Evolutionary conservation across 441 rosid species (phyloP).

Genomic region (Pelargonium citronellum): DNA sequence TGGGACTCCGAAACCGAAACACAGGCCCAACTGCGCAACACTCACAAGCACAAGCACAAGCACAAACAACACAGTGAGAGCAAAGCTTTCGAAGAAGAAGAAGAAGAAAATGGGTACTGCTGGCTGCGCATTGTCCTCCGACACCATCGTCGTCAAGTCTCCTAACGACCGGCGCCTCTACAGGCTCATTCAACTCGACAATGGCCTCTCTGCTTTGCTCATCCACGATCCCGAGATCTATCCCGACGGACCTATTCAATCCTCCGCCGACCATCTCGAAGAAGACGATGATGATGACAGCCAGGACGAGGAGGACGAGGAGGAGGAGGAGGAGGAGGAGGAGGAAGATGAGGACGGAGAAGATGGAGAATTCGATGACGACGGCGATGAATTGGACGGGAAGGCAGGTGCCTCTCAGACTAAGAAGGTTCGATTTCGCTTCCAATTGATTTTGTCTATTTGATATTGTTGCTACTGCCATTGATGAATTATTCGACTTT

Average conservation of each 20-base stretch:
- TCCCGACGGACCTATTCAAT: slow-evolving; percentile 29
- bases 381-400: slow-evolving; percentile 17
- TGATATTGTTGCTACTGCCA: neutral
- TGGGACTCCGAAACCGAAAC: too few species aligned
- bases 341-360: slow-evolving; percentile 31
- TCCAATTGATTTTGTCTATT: too few species aligned
- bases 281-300: slow-evolving; percentile 27
- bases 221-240: slow-evolving; percentile 93
- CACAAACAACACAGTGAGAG: too few species aligned
- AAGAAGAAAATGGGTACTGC: slow-evolving; percentile 29
- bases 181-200: slow-evolving; percentile 59
- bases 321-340: neutral
- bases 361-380: slow-evolving; percentile 24
- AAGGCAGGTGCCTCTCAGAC: slow-evolving; percentile 40
- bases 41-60: too few species aligned
- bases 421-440: slow-evolving; percentile 64
- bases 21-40: too few species aligned
- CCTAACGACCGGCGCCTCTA: slow-evolving; percentile 73
- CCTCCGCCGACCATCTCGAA: slow-evolving; percentile 27
- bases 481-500: neutral
- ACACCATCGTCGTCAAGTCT: slow-evolving; percentile 64
- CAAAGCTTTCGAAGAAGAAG: neutral
- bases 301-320: slow-evolving; percentile 33
- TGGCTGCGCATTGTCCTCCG: slow-evolving; percentile 41
- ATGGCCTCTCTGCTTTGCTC: slow-evolving; percentile 74